Evolutionary conservation across 1,284 basidiomycete genomes (phyloP).

Genomic region (Ustilago hordei): DNA sequence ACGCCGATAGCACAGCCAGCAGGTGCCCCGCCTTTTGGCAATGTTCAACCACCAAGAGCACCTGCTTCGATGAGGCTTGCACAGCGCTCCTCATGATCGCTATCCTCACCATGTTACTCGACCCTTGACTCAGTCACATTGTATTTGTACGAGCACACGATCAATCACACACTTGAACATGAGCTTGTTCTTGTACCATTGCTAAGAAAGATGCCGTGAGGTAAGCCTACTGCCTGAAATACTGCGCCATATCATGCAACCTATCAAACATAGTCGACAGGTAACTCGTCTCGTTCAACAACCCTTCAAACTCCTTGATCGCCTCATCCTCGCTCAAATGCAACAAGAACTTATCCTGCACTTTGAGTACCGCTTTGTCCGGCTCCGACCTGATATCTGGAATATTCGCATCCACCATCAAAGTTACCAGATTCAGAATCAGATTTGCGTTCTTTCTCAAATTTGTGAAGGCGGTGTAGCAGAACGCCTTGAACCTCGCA

Average conservation of each 20-base stretch:
- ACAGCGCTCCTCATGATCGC: constrained; percentile 3
- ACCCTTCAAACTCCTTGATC: constrained; percentile 92
- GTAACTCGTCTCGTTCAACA: constrained; percentile 94
- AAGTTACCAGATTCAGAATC: constrained; percentile 92
- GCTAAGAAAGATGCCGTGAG: neutral
- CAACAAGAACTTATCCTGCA: constrained; percentile 95
- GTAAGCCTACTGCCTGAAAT: constrained; percentile 54
- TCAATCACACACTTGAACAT: neutral
- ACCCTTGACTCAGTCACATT: neutral
- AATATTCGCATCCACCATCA: constrained; percentile 98
- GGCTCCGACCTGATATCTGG: constrained; percentile 90
- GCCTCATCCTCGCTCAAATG: constrained; percentile 80
- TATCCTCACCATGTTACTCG: neutral
- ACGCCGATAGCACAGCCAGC: neutral
- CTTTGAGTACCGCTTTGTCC: constrained; percentile 76
- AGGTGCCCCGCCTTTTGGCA: neutral
- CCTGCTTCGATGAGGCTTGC: constrained; percentile 26
- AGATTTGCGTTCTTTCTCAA: constrained; percentile 94
- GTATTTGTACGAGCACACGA: constrained; percentile 29
- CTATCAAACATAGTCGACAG: constrained; percentile 83
- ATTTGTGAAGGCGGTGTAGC: constrained; percentile 94
- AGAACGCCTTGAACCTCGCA: constrained; percentile 92
- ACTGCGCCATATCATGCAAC: constrained; percentile 68
- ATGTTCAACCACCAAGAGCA: constrained; percentile 1
- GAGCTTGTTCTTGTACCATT: neutral